phyloP scores from a whole-genome alignment of 2,329 filamentous ascomycete species.

The Madurella mycetomatis region DNA sequence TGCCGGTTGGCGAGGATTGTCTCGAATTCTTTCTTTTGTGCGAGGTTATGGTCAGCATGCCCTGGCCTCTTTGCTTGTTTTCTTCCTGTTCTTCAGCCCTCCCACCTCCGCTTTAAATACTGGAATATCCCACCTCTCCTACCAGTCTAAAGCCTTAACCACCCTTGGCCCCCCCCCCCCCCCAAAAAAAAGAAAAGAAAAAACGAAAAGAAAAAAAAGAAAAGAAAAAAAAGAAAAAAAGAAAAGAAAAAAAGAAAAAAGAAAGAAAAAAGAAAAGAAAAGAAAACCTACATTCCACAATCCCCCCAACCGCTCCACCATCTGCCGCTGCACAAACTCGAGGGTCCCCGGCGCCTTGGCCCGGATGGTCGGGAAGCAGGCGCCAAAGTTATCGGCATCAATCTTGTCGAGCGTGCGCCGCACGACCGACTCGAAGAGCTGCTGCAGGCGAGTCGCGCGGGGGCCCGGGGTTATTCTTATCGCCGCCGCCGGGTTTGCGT shows the following conservation, averaged over 20 bases:
- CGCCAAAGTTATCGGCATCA: constrained; percentile 52
- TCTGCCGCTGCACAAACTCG: constrained; percentile 52
- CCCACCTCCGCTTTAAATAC: neutral
- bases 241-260: neutral
- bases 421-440: constrained; percentile 50
- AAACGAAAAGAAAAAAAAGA: neutral
- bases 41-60: no score
- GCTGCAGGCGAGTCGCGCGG: constrained; percentile 51
- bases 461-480: constrained; percentile 48
- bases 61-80: no score
- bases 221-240: neutral
- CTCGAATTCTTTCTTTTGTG: constrained; percentile 50
- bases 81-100: no score
- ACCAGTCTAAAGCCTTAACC: no score
- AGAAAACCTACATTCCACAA: constrained; percentile 45
- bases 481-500: constrained; percentile 38
- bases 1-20: constrained; percentile 47
- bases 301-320: constrained; percentile 51
- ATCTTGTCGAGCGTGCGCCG: constrained; percentile 52
- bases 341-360: constrained; percentile 47
- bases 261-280: neutral
- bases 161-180: neutral
- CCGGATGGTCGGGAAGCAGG: constrained; percentile 60
- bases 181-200: neutral
- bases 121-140: neutral